Evolutionary conservation across 148 eudicot genomes (phyloP), one percentile per base, ranked within the genome.

Genomic region (Agrostemma githago): DNA sequence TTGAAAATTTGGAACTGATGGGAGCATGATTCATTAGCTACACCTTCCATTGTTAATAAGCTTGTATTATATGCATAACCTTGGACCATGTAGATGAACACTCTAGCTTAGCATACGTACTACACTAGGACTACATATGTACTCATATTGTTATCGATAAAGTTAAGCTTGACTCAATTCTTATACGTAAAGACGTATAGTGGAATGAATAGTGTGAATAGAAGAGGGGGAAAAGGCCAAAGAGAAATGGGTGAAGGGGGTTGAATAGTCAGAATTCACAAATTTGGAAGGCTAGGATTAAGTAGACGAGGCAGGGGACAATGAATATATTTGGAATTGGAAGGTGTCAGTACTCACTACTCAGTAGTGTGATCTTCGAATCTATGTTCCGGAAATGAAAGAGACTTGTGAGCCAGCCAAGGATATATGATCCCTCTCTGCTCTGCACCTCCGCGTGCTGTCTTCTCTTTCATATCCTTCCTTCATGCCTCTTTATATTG

Each of bases 201-300:
- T 2, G 16, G 19, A 26, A 26, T 26, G 1, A 26, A 26, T 26
- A 26, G 34, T 26, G 34, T 77, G 71, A 71, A 62, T 9, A 19
- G 41, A 60, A 48, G 2, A 41, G 38, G 3, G 6, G 40, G 72
- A 64, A 72, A 71, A 77, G 8, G 80, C 66, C 80, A 77, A 77
- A 77, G 58, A 42, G 65, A 74, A 64, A 77, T 20, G 67, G 8
- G 65, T 40, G 73, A 68, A 71, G 62, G 74, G 74, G 65, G 74
- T 16, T 11, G 68, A 48, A 17, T 16, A 54, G 73, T 20, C 56
- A 77, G 53, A 46, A 11, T 6, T 51, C 56, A 51, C 16, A 51
- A 51, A 1, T 1, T 0, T 51, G 56, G 56, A 57, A 42, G 43
- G 46, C 17, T 15, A 62, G 19, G 40, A 8, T 42, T 41, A 26